These are phyloP conservation scores for Lipomyces oligophaga DNA, from an alignment of 805 yeast genomes.

Conservation along the genomic window DNA sequence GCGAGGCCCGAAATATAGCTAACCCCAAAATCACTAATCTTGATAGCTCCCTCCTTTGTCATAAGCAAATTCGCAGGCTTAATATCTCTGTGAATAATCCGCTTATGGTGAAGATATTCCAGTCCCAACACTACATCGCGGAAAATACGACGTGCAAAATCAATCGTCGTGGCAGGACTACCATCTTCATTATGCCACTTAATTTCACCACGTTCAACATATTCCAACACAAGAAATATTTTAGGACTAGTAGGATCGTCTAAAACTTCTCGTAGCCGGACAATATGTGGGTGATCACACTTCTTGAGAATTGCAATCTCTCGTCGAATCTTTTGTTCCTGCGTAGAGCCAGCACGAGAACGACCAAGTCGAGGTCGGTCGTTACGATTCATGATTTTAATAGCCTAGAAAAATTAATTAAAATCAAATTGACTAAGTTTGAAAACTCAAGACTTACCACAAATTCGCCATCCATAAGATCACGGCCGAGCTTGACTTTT, in stretches of 20 bases:
- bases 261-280: constrained; percentile 75
- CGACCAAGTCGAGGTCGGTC: constrained; percentile 52
- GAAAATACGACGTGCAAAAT: constrained; percentile 65
- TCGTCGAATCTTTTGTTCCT: constrained; percentile 72
- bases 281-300: constrained; percentile 90
- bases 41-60: constrained; percentile 65
- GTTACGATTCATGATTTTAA: constrained; percentile 82
- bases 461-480: constrained; percentile 47
- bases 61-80: constrained; percentile 89
- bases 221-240: constrained; percentile 85
- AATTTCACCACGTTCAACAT: constrained; percentile 85
- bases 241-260: constrained; percentile 82
- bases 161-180: constrained; percentile 65
- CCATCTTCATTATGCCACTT: constrained; percentile 62
- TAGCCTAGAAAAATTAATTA: constrained; percentile 47
- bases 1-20: constrained; percentile 57
- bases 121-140: constrained; percentile 83
- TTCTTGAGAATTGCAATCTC: constrained; percentile 93
- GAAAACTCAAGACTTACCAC: constrained; percentile 20
- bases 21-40: constrained; percentile 96
- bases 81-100: constrained; percentile 90
- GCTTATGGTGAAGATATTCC: constrained; percentile 85
- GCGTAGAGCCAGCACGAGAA: constrained; percentile 40
- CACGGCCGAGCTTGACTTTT: constrained; percentile 88
- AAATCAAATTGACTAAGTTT: not conserved